Base-by-base conservation (phyloP, 2,329 filamentous ascomycete species). In the Epichloe sibirici region DNA sequence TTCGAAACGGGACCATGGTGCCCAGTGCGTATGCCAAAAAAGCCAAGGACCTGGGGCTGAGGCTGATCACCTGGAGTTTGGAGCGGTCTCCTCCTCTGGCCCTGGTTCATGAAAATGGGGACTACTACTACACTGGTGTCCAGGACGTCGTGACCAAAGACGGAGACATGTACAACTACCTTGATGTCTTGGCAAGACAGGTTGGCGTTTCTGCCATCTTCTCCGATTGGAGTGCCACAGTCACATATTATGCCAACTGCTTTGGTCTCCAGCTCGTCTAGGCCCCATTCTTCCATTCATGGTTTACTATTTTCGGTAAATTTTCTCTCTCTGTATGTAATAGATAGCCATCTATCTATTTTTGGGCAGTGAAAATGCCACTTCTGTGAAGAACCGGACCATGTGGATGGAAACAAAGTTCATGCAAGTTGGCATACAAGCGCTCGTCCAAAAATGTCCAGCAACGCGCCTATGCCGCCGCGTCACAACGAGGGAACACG, bases 231-330 rank as follows among this genome's bases (percentile, higher is more conserved):
- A 77, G 78, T 15, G 78, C 80, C 11, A 85, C 83, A 0, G 76
- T 80, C 7, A 85, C 82, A 0, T 87, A 83, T 58, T 88, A 85
- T 65, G 84, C 83, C 57, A 88, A 85, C 60, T 88, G 84, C 67
- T 81, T 86, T 57, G 76, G 66, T 49, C 3, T 46, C 57, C 45
- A 53, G 39, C 35, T 52, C 13, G 43, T 44, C 17, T 48, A 23
- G 35, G 21, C 1, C 9, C 9, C 17, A 28, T 13, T 44, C 42
- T 4, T 7, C 39, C 39, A 17, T 4, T 17, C 6, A 9, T 42
- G 28, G 8, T 31, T 31, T 9, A 31, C 8, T 9, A 31, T 9
- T 31, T 31, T 9, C 28, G 28, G 28, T 8, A 4, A 31, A 31
- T 3, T 3, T 7, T 28, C 17, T 17, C 17, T 8, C 7, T 9